Evolutionary conservation across 495 filamentous ascomycete genomes (phyloP).

Genomic region (Xylaria cubensis): DNA sequence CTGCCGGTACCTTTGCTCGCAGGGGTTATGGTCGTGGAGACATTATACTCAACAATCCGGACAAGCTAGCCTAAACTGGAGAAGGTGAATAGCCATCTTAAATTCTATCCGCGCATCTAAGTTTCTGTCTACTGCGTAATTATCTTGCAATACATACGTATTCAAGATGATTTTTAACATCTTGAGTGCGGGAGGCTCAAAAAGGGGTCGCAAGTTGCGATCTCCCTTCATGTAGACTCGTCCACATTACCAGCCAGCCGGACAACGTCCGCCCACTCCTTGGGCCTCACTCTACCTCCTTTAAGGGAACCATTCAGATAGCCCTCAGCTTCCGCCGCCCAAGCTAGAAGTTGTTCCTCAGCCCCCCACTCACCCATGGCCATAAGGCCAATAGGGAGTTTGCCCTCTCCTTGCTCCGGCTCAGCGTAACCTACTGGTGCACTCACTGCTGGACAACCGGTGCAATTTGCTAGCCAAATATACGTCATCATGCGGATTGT

Average conservation of each 20-base stretch:
- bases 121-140: neutral
- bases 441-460: constrained; percentile 78
- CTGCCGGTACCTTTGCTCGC: neutral
- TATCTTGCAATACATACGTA: neutral
- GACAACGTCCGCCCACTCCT: constrained; percentile 53
- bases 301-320: constrained; percentile 47
- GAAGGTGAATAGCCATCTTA: neutral
- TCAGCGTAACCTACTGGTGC: constrained; percentile 77
- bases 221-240: constrained; percentile 15
- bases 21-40: neutral
- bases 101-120: neutral
- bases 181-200: neutral
- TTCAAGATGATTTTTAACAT: neutral
- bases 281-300: constrained; percentile 48
- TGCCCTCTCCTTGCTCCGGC: constrained; percentile 52
- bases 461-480: constrained; percentile 85
- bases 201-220: neutral
- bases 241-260: constrained; percentile 34
- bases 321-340: constrained; percentile 72
- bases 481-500: constrained; percentile 85
- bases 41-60: neutral
- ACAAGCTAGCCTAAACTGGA: neutral
- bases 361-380: constrained; percentile 88
- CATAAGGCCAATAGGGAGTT: constrained; percentile 81
- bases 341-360: constrained; percentile 79